These are phyloP conservation scores for Neofusicoccum kwambonambiense DNA, from an alignment of 2,329 filamentous ascomycete genomes.

Conservation along the genomic window DNA sequence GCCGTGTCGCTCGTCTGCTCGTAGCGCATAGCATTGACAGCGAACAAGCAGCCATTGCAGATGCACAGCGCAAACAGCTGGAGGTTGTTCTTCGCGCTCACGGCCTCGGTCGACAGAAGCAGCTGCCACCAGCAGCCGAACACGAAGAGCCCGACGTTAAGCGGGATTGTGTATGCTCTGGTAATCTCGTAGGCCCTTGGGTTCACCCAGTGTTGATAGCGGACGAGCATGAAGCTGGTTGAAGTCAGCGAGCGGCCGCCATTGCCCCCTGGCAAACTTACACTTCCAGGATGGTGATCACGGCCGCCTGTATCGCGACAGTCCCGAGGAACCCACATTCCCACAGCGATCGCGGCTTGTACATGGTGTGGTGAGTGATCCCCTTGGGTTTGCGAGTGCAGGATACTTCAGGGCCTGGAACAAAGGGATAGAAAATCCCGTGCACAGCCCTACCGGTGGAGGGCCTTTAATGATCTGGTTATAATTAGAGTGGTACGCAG, in stretches of 20 bases:
- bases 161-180: neutral
- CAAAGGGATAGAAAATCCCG: neutral
- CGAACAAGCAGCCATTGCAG: conserved; percentile 23
- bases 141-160: conserved; percentile 3
- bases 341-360: conserved; percentile 6
- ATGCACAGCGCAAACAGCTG: conserved; percentile 26
- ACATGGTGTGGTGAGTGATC: neutral
- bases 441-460: neutral
- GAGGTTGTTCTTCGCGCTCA: conserved; percentile 24
- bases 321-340: neutral
- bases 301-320: neutral
- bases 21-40: conserved; percentile 25
- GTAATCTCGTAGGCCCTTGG: neutral
- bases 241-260: neutral
- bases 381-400: neutral
- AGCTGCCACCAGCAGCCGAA: conserved; percentile 26
- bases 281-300: neutral
- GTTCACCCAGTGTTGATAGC: neutral
- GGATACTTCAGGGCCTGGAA: neutral
- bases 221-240: neutral
- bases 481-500: too few species aligned
- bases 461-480: too few species aligned
- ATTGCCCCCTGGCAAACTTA: neutral
- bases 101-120: conserved; percentile 25
- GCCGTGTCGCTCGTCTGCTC: neutral